Evolutionary conservation across 1,284 basidiomycete species (phyloP).

Genomic region (Veloporphyrellus conicus): DNA sequence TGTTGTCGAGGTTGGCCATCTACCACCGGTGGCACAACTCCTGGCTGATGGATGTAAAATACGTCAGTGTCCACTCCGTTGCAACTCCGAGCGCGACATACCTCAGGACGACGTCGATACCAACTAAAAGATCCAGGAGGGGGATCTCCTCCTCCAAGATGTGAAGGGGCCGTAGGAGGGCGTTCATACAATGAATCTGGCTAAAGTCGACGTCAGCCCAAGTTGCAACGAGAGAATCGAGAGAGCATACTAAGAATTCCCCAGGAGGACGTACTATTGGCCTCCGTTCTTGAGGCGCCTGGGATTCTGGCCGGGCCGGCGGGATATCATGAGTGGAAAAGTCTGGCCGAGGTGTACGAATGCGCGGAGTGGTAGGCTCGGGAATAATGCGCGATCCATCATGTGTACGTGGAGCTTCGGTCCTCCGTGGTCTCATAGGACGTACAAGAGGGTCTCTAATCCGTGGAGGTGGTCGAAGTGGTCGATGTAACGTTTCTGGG

Average conservation of each 20-base stretch:
- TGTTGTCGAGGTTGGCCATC: constrained; percentile 14
- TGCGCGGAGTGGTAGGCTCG: background rate
- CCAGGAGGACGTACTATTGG: constrained; percentile 25
- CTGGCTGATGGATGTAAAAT: constrained; percentile 14
- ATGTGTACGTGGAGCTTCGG: background rate
- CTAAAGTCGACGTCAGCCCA: constrained; percentile 12
- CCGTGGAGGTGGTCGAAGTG: constrained; percentile 7
- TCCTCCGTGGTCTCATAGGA: background rate
- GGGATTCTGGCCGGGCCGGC: constrained; percentile 7
- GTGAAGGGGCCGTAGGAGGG: constrained; percentile 25
- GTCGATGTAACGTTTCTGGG: constrained; percentile 20
- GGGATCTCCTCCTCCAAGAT: constrained; percentile 15
- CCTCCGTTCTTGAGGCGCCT: constrained; percentile 15
- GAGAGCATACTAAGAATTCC: constrained; percentile 20
- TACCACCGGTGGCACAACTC: constrained; percentile 26
- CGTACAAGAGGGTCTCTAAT: constrained; percentile 11
- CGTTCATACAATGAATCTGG: constrained; percentile 26
- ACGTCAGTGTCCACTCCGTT: background rate
- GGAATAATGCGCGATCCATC: constrained; percentile 15
- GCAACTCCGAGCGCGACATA: constrained; percentile 7
- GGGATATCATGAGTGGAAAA: constrained; percentile 10
- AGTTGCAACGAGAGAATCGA: background rate
- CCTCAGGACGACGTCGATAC: constrained; percentile 23
- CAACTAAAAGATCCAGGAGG: constrained; percentile 19
- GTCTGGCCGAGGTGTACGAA: constrained; percentile 11